Conservation (phyloP, 495 filamentous ascomycete species). For the Aspergillus olivimuriae region DNA sequence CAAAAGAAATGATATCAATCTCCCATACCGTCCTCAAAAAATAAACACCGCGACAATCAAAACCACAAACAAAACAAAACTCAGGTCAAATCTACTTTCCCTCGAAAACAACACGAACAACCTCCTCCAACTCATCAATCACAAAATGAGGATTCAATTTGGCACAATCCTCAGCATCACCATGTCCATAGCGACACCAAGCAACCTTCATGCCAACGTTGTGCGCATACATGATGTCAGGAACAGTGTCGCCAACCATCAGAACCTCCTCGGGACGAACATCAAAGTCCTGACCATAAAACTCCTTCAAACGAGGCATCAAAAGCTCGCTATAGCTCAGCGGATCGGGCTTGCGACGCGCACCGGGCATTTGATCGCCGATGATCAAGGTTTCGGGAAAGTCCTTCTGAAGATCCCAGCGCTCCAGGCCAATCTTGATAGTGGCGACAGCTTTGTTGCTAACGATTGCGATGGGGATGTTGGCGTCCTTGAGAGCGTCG, state of each 20-base stretch:
- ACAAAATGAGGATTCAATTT: conserved; percentile 11
- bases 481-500: conserved; percentile 1
- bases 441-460: conserved; percentile 20
- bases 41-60: too few relatives aligned
- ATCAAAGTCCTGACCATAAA: not conserved
- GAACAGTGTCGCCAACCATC: conserved; percentile 19
- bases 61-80: not conserved
- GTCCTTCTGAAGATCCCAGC: conserved; percentile 5
- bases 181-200: conserved; percentile 24
- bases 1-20: too few relatives aligned
- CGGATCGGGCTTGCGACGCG: conserved; percentile 17
- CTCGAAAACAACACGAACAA: not conserved
- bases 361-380: conserved; percentile 18
- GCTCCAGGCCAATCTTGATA: conserved; percentile 13
- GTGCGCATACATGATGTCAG: conserved; percentile 18
- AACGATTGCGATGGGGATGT: conserved; percentile 16
- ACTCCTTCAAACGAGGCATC: conserved; percentile 8
- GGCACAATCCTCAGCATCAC: conserved; percentile 9
- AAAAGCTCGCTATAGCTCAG: conserved; percentile 18
- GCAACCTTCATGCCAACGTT: conserved; percentile 14
- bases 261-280: conserved; percentile 9
- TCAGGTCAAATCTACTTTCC: not conserved
- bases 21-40: too few relatives aligned
- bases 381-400: conserved; percentile 19
- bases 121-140: conserved; percentile 10